Conservation (phyloP, 768 basidiomycete species). For the Infundibulicybe gibba region DNA sequence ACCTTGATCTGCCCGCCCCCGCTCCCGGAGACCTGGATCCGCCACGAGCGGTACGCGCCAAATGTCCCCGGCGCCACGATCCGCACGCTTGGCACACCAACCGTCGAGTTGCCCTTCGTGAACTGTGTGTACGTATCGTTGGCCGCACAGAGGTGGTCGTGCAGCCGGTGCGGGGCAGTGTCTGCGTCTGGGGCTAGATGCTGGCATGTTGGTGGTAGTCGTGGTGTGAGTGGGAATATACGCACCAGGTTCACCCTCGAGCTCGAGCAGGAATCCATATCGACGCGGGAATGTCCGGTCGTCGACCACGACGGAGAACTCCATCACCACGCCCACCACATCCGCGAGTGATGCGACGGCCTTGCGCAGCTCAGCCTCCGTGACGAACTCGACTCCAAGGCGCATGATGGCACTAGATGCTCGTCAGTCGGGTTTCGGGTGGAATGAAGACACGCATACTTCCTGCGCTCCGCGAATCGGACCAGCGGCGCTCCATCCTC, state of each 20-base stretch:
- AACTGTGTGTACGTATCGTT: slow-evolving; percentile 4
- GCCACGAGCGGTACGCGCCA: slow-evolving; percentile 11
- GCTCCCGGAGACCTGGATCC: neutral
- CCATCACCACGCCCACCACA: slow-evolving; percentile 6
- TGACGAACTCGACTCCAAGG: slow-evolving; percentile 8
- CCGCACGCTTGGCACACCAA: slow-evolving; percentile 5
- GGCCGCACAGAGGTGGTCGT: slow-evolving; percentile 2
- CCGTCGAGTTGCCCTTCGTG: neutral
- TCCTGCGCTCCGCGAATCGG: slow-evolving; percentile 4
- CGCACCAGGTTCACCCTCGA: too few relatives aligned
- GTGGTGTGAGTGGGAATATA: too few relatives aligned
- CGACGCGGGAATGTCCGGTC: slow-evolving; percentile 5
- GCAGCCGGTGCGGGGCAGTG: slow-evolving; percentile 1
- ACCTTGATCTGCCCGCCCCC: slow-evolving; percentile 10
- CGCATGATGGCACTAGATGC: slow-evolving; percentile 7
- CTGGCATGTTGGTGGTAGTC: too few relatives aligned
- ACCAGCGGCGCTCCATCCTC: slow-evolving; percentile 5
- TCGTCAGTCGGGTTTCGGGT: neutral
- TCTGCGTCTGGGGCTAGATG: slow-evolving; percentile 2
- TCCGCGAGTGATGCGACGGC: slow-evolving; percentile 3
- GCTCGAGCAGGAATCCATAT: slow-evolving; percentile 9
- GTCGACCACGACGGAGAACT: slow-evolving; percentile 10
- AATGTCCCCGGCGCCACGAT: slow-evolving; percentile 11
- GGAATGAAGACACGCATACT: neutral
- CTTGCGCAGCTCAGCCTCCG: slow-evolving; percentile 5